phyloP scores from a whole-genome alignment of 2,329 filamentous ascomycete species.

The Didymellaceae sp. region DNA sequence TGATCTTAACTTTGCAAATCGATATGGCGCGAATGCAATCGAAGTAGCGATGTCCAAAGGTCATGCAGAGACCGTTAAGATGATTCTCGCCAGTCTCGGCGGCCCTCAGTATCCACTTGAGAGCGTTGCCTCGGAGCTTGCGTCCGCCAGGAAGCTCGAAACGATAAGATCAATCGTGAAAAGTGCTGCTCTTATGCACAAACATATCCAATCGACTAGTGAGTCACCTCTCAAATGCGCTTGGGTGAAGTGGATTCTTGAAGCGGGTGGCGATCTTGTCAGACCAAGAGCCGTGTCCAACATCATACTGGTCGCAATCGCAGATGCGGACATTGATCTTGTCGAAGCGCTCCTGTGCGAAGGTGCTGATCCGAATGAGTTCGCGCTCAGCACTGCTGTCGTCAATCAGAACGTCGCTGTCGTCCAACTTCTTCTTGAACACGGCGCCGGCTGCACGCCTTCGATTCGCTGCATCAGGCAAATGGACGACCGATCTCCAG shows the following conservation, averaged over 20 bases:
- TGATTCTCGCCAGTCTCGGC: constrained; percentile 25
- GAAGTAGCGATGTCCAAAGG: constrained; percentile 22
- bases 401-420: constrained; percentile 18
- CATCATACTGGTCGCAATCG: constrained; percentile 23
- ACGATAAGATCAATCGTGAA: constrained; percentile 21
- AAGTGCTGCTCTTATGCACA: constrained; percentile 21
- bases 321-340: constrained; percentile 15
- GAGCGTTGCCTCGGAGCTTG: constrained; percentile 29
- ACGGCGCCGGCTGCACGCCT: constrained; percentile 24
- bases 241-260: constrained; percentile 32
- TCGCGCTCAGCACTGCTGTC: constrained; percentile 23
- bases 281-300: constrained; percentile 18
- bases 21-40: constrained; percentile 6
- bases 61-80: constrained; percentile 10
- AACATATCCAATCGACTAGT: constrained; percentile 3
- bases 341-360: constrained; percentile 19
- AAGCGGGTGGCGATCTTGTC: constrained; percentile 27
- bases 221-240: neutral
- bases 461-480: neutral
- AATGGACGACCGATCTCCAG: neutral
- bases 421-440: constrained; percentile 21
- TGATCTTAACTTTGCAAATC: constrained; percentile 5
- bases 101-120: constrained; percentile 24
- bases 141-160: constrained; percentile 17
- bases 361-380: constrained; percentile 22